Evolutionary conservation across 257 asterid genomes (phyloP).

Genomic region (Phtheirospermum japonicum): DNA sequence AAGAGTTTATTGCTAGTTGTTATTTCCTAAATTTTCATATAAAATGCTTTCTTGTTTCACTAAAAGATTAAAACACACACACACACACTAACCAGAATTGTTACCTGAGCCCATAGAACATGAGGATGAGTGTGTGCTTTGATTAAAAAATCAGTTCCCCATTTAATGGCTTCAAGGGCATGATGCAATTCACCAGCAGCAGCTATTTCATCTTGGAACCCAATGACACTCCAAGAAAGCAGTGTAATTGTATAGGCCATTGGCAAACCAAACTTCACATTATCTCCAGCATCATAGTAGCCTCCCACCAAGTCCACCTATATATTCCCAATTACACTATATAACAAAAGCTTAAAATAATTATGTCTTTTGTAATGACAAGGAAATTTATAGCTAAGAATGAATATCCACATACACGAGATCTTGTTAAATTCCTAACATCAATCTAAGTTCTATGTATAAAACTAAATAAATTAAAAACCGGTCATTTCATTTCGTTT

Average conservation of each 20-base stretch:
- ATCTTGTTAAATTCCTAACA: too few species aligned
- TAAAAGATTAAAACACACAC: background rate
- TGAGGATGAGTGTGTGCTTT: slow-evolving; percentile 80
- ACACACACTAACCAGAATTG: too few species aligned
- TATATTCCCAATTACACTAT: background rate
- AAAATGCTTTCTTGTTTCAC: background rate
- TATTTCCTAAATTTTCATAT: too few species aligned
- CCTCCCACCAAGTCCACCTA: slow-evolving; percentile 96
- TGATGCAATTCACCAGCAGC: slow-evolving; percentile 60
- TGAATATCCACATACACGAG: too few species aligned
- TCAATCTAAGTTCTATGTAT: too few species aligned
- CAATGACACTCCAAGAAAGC: slow-evolving; percentile 75
- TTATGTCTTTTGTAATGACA: too few species aligned
- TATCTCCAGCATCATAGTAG: slow-evolving; percentile 88
- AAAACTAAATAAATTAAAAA: too few species aligned
- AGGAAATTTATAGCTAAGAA: too few species aligned
- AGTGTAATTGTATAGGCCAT: slow-evolving; percentile 83
- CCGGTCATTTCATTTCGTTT: too few species aligned
- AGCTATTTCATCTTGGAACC: slow-evolving; percentile 49
- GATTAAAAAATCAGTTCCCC: slow-evolving; percentile 95
- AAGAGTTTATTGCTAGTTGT: too few species aligned
- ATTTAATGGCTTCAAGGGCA: slow-evolving; percentile 80
- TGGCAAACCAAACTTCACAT: slow-evolving; percentile 84
- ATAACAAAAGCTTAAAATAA: background rate
- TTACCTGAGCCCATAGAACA: slow-evolving; percentile 95